Evolutionary conservation across 768 basidiomycete species (phyloP).

Genomic region (Russula abietina): DNA sequence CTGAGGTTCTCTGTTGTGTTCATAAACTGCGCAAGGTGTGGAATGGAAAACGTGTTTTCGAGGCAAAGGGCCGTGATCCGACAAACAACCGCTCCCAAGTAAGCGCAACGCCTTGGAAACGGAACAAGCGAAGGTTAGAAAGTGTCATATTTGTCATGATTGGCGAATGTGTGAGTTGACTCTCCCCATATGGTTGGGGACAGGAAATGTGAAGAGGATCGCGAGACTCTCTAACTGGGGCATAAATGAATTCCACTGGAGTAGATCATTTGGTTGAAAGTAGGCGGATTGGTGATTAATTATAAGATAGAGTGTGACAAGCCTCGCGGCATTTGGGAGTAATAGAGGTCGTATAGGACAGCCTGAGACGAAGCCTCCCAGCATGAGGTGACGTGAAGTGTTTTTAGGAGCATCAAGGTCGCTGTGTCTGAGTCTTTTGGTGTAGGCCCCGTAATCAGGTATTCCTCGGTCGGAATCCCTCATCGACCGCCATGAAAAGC

Average conservation of each 20-base stretch:
- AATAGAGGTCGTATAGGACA: background rate
- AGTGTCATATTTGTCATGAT: background rate
- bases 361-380: background rate
- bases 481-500: background rate
- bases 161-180: background rate
- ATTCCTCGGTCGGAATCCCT: background rate
- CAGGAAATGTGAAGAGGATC: background rate
- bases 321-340: background rate
- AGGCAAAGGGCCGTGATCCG: background rate
- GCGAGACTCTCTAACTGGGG: background rate
- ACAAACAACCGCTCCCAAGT: background rate
- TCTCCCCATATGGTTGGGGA: background rate
- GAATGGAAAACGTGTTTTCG: background rate
- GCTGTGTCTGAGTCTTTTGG: rapidly evolving
- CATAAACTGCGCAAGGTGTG: background rate
- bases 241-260: background rate
- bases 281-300: background rate
- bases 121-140: background rate
- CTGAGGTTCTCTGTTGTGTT: background rate
- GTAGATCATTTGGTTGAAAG: background rate
- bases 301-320: background rate
- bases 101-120: background rate
- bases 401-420: background rate
- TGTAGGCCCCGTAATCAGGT: background rate
- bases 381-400: background rate